These are phyloP conservation scores for Alloteropsis semialata DNA, from an alignment of 176 grass and related monocot genomes.

Conservation along the genomic window DNA sequence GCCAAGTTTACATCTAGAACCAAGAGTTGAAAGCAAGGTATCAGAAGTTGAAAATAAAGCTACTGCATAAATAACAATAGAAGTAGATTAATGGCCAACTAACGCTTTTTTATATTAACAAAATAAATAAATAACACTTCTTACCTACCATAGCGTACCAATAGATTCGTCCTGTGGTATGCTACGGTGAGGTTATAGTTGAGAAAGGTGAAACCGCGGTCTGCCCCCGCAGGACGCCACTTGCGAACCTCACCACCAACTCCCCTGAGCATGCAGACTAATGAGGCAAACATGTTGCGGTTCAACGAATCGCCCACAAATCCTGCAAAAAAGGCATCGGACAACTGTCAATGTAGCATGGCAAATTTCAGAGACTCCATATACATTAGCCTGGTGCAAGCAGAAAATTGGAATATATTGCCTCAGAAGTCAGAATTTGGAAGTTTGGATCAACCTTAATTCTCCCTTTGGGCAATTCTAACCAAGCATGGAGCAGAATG, in stretches of 20 bases:
- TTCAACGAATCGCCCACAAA: constrained; percentile 97
- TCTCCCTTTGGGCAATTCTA: background rate
- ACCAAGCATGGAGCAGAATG: background rate
- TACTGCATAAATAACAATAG: background rate
- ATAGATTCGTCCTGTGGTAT: constrained; percentile 91
- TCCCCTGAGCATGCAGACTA: constrained; percentile 85
- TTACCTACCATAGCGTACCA: constrained; percentile 94
- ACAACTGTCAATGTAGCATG: background rate
- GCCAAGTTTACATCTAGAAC: background rate
- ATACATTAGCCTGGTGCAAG: background rate
- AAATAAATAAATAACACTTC: constrained; percentile 39
- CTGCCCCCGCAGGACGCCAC: constrained; percentile 80
- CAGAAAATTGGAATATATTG: background rate
- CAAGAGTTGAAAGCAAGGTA: background rate
- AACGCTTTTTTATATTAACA: background rate
- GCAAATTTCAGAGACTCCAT: background rate
- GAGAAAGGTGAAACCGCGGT: constrained; percentile 87
- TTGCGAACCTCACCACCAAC: constrained; percentile 62
- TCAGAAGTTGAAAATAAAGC: background rate
- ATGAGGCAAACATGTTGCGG: constrained; percentile 85
- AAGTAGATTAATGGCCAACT: background rate
- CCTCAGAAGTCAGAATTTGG: background rate
- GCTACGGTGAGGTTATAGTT: constrained; percentile 81
- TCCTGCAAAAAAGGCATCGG: constrained; percentile 43
- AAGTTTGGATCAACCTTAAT: background rate